Percentiles rank a stretch among this genome's conserved stretches.
These are phyloP conservation scores for Rhynchosporium secalis DNA, from an alignment of 2,329 filamentous ascomycete genomes.

Conservation along the genomic window DNA sequence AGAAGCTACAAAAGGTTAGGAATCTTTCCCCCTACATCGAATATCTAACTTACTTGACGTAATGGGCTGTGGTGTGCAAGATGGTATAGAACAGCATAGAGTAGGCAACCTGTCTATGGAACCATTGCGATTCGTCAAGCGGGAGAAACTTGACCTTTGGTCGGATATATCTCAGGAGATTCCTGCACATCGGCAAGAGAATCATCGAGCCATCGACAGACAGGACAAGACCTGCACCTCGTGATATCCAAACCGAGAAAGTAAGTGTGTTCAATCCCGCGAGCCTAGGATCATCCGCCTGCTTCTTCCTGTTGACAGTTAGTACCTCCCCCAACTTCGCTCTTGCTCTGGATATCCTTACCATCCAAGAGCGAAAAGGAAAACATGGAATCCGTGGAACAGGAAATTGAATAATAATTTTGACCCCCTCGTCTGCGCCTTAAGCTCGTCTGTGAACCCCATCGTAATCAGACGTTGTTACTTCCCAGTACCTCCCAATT, in stretches of 20 bases:
- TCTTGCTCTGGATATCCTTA: slow-evolving; percentile 47
- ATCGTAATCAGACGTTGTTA: slow-evolving; percentile 29
- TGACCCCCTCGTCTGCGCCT: slow-evolving; percentile 65
- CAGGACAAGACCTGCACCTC: slow-evolving; percentile 85
- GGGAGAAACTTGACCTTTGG: slow-evolving; percentile 87
- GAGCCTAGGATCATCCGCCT: slow-evolving; percentile 66
- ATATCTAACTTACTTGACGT: slow-evolving; percentile 75
- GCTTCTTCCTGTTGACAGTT: slow-evolving; percentile 67
- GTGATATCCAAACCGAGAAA: slow-evolving; percentile 94
- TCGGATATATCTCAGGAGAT: slow-evolving; percentile 77
- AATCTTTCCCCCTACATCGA: not conserved
- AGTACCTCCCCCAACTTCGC: slow-evolving; percentile 25
- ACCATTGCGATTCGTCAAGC: slow-evolving; percentile 96
- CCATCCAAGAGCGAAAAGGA: slow-evolving; percentile 84
- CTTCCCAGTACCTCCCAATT: slow-evolving; percentile 14
- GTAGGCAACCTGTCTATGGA: slow-evolving; percentile 94
- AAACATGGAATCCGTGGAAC: slow-evolving; percentile 78
- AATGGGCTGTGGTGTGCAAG: slow-evolving; percentile 77
- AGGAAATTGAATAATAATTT: slow-evolving; percentile 79
- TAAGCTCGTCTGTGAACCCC: slow-evolving; percentile 41
- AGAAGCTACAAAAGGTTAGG: slow-evolving; percentile 63
- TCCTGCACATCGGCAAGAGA: slow-evolving; percentile 91
- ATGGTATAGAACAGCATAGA: slow-evolving; percentile 79
- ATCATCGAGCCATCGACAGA: slow-evolving; percentile 85
- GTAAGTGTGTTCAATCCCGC: slow-evolving; percentile 76